phyloP scores from a whole-genome alignment of 257 asterid species.

The Gentiana dahurica region DNA sequence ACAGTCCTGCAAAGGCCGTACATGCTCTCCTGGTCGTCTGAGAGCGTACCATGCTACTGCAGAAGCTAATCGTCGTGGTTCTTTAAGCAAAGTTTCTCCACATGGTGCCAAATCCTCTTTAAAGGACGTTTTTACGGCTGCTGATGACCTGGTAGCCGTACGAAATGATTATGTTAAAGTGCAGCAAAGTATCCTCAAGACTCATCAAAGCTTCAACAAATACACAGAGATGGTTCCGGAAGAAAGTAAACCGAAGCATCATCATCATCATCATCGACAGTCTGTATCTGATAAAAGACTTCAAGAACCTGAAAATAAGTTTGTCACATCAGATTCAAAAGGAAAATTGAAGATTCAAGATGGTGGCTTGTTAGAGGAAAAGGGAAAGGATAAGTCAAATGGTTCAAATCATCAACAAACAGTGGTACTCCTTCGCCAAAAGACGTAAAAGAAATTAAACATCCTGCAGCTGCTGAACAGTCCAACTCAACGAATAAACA shows the following conservation, averaged over 20 bases:
- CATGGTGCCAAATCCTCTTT: conserved; percentile 14
- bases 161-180: conserved; percentile 16
- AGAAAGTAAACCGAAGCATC: too few species aligned
- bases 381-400: background rate
- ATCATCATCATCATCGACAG: too few species aligned
- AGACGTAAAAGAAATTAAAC: background rate
- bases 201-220: conserved; percentile 17
- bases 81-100: conserved; percentile 15
- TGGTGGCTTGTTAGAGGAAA: conserved; percentile 2
- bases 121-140: conserved; percentile 17
- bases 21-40: conserved; percentile 20
- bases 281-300: too few species aligned
- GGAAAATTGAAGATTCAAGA: conserved; percentile 6
- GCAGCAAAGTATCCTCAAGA: conserved; percentile 17
- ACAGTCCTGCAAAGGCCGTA: conserved; percentile 17
- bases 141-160: conserved; percentile 14
- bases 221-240: too few species aligned
- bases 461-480: background rate
- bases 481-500: background rate
- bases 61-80: conserved; percentile 16
- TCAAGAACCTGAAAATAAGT: background rate
- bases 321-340: conserved; percentile 1
- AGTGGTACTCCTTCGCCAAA: conserved; percentile 5
- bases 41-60: conserved; percentile 12
- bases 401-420: background rate